Evolutionary conservation across 2,329 filamentous ascomycete genomes (phyloP).

Genomic region (Beauveria sp.): DNA sequence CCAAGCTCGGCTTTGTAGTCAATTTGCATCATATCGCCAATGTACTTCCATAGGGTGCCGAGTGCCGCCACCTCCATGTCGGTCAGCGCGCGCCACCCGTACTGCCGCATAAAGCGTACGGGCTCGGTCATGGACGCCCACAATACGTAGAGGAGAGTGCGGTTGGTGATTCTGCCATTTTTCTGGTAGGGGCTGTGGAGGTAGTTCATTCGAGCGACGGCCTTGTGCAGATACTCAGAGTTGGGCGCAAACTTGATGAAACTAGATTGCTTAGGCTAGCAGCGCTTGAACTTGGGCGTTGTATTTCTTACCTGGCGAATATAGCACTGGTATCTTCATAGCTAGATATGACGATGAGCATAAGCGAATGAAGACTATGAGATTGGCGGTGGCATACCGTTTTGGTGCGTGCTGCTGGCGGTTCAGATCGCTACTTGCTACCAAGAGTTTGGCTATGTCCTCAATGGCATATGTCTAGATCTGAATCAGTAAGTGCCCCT

Average conservation of each 20-base stretch:
- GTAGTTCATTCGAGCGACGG: slow-evolving; percentile 32
- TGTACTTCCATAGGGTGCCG: slow-evolving; percentile 61
- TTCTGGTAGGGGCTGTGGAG: slow-evolving; percentile 30
- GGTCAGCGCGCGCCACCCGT: slow-evolving; percentile 63
- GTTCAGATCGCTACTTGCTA: slow-evolving; percentile 27
- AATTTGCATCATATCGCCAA: slow-evolving; percentile 65
- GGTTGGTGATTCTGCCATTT: slow-evolving; percentile 27
- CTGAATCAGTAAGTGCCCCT: neutral
- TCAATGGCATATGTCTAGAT: slow-evolving; percentile 33
- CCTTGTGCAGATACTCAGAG: slow-evolving; percentile 24
- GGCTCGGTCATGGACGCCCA: slow-evolving; percentile 60
- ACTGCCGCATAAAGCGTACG: slow-evolving; percentile 51
- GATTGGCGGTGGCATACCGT: slow-evolving; percentile 19
- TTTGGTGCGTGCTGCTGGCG: slow-evolving; percentile 25
- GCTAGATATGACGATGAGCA: slow-evolving; percentile 17
- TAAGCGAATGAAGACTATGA: too few relatives aligned
- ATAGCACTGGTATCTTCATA: slow-evolving; percentile 34
- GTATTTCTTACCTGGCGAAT: slow-evolving; percentile 25
- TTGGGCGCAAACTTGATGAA: slow-evolving; percentile 23
- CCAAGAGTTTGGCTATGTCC: slow-evolving; percentile 29
- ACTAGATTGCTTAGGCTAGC: slow-evolving; percentile 13
- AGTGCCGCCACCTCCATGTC: slow-evolving; percentile 62
- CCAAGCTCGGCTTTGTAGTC: slow-evolving; percentile 34
- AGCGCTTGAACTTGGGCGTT: neutral
- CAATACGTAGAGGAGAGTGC: slow-evolving; percentile 32